A percentile compares a stretch with the other conserved stretches of the same genome.
These are phyloP conservation scores for Pseudovirgaria hyperparasitica DNA, from an alignment of 2,329 filamentous ascomycete genomes.

Conservation along the genomic window DNA sequence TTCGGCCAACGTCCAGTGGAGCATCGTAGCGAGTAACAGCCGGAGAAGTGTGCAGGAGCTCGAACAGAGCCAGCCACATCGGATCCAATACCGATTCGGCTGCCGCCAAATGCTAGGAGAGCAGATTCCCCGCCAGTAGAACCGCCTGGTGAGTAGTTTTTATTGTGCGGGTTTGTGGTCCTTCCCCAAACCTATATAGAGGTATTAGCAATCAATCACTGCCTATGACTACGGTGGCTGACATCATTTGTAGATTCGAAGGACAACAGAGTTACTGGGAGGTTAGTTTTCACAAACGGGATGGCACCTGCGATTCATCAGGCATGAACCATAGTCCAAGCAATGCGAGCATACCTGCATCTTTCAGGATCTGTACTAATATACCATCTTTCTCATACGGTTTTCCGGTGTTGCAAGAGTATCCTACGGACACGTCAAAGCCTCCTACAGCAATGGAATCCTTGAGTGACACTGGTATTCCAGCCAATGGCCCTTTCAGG, in stretches of 20 bases:
- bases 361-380: slow-evolving; percentile 65
- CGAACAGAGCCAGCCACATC: slow-evolving; percentile 86
- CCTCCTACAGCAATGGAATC: slow-evolving; percentile 64
- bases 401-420: slow-evolving; percentile 59
- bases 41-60: slow-evolving; percentile 77
- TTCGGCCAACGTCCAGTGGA: slow-evolving; percentile 88
- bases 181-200: too few species aligned
- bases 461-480: slow-evolving; percentile 78
- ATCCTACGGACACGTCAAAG: slow-evolving; percentile 73
- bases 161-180: slow-evolving; percentile 70
- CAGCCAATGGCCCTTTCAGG: slow-evolving; percentile 68
- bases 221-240: too few species aligned
- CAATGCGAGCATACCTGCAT: slow-evolving; percentile 46
- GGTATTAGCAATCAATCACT: too few species aligned
- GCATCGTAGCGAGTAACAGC: slow-evolving; percentile 76
- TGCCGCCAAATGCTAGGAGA: slow-evolving; percentile 65
- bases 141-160: slow-evolving; percentile 75
- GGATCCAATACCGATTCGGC: slow-evolving; percentile 77
- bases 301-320: slow-evolving; percentile 57
- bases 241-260: slow-evolving; percentile 72
- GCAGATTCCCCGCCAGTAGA: slow-evolving; percentile 79
- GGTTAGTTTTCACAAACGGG: slow-evolving; percentile 85
- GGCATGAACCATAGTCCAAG: too few species aligned
- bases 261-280: slow-evolving; percentile 74
- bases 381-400: slow-evolving; percentile 54